A percentile compares a stretch with the other conserved stretches of the same genome.
Conservation (phyloP, 2,329 filamentous ascomycete genomes). For the Monilinia fructicola region DNA sequence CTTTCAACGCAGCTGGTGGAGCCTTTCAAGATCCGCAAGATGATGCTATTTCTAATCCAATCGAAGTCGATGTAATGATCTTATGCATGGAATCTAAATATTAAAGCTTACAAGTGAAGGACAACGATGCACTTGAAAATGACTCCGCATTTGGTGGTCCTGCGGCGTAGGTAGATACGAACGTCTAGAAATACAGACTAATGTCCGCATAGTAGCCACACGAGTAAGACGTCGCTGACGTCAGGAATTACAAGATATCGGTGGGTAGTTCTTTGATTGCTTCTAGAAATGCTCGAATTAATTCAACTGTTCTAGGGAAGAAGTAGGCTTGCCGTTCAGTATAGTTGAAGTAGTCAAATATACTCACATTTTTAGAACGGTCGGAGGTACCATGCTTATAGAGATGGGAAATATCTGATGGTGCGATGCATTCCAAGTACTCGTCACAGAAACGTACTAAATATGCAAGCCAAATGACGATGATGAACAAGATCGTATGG, state of each 20-base stretch:
- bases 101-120: slow-evolving; percentile 13
- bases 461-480: slow-evolving; percentile 37
- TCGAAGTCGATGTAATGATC: slow-evolving; percentile 21
- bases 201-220: slow-evolving; percentile 10
- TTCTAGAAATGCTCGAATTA: background rate
- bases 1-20: slow-evolving; percentile 9
- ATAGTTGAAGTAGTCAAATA: background rate
- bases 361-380: slow-evolving; percentile 39
- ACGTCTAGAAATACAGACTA: background rate
- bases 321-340: slow-evolving; percentile 10
- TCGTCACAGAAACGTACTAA: background rate
- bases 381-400: slow-evolving; percentile 43
- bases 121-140: slow-evolving; percentile 13
- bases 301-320: slow-evolving; percentile 1
- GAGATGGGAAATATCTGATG: slow-evolving; percentile 36
- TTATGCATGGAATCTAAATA: too few relatives aligned
- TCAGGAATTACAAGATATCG: slow-evolving; percentile 27
- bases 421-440: background rate
- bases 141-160: slow-evolving; percentile 16
- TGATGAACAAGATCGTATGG: slow-evolving; percentile 36
- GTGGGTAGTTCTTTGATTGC: background rate
- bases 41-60: background rate
- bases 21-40: background rate
- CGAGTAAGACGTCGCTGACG: slow-evolving; percentile 26
- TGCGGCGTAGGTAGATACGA: background rate